Evolutionary conservation across 345 rosid species (phyloP).

Genomic region (Physaria fendleri): DNA sequence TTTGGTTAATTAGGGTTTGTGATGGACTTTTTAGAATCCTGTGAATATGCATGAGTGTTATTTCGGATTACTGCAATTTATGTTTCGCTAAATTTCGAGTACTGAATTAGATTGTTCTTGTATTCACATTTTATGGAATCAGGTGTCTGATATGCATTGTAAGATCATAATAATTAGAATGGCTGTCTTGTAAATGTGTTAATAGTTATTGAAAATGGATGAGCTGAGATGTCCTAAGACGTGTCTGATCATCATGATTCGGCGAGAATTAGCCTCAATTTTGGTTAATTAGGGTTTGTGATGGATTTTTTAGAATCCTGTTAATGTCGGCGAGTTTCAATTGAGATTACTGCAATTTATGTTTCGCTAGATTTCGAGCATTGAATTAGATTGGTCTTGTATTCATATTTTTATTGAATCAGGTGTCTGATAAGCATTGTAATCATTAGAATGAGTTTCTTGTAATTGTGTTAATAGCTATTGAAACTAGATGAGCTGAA

Average conservation of each 20-base stretch:
- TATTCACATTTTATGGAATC: not conserved
- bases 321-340: not conserved
- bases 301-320: not conserved
- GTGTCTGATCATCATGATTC: not conserved
- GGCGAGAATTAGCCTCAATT: not conserved
- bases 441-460: not conserved
- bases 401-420: not conserved
- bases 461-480: not conserved
- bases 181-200: not conserved
- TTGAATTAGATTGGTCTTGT: not conserved
- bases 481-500: not conserved
- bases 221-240: not conserved
- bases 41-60: not conserved
- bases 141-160: not conserved
- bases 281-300: slow-evolving; percentile 25
- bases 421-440: not conserved
- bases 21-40: not conserved
- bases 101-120: not conserved
- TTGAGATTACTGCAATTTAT: not conserved
- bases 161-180: not conserved
- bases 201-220: not conserved
- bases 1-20: slow-evolving; percentile 27
- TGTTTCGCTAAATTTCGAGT: not conserved
- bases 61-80: not conserved
- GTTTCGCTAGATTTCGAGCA: not conserved